These are phyloP conservation scores for Tubosaeta sp. DNA, from an alignment of 768 basidiomycete genomes.

Conservation along the genomic window DNA sequence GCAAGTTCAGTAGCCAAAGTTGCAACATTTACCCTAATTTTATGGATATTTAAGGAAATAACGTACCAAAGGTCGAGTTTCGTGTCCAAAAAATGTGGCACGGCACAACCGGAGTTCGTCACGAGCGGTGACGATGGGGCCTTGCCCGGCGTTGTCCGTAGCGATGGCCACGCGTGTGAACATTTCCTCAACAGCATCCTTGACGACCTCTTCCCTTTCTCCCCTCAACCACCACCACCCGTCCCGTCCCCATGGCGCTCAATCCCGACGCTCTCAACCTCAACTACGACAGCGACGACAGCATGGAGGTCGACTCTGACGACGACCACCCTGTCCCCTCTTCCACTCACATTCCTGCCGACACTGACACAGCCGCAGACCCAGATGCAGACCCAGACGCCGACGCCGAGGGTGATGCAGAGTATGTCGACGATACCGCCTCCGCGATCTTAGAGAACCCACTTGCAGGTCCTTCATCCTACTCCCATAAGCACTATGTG, in stretches of 20 bases:
- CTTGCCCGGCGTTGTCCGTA: slow-evolving; percentile 41
- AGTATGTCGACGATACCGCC: slow-evolving; percentile 36
- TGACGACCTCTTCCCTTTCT: slow-evolving; percentile 36
- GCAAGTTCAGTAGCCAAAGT: background rate
- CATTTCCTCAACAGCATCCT: slow-evolving; percentile 40
- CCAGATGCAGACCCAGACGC: slow-evolving; percentile 51
- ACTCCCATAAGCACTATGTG: slow-evolving; percentile 60
- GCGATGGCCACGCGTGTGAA: slow-evolving; percentile 40
- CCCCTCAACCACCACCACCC: slow-evolving; percentile 34
- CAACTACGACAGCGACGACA: slow-evolving; percentile 50
- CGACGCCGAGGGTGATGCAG: slow-evolving; percentile 40
- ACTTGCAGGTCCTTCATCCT: slow-evolving; percentile 37
- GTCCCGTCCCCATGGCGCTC: slow-evolving; percentile 31
- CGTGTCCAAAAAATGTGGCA: slow-evolving; percentile 31
- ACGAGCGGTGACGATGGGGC: slow-evolving; percentile 41
- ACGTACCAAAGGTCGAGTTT: slow-evolving; percentile 12
- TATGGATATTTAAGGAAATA: slow-evolving; percentile 9
- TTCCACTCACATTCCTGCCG: slow-evolving; percentile 16
- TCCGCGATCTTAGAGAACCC: slow-evolving; percentile 35
- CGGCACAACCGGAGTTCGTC: slow-evolving; percentile 36
- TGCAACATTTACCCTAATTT: no score
- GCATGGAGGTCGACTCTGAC: slow-evolving; percentile 72
- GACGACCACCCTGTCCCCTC: slow-evolving; percentile 29
- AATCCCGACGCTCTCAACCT: slow-evolving; percentile 45
- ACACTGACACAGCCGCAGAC: slow-evolving; percentile 42